Conservation (phyloP, 768 basidiomycete species). For the Lactarius indigo region DNA sequence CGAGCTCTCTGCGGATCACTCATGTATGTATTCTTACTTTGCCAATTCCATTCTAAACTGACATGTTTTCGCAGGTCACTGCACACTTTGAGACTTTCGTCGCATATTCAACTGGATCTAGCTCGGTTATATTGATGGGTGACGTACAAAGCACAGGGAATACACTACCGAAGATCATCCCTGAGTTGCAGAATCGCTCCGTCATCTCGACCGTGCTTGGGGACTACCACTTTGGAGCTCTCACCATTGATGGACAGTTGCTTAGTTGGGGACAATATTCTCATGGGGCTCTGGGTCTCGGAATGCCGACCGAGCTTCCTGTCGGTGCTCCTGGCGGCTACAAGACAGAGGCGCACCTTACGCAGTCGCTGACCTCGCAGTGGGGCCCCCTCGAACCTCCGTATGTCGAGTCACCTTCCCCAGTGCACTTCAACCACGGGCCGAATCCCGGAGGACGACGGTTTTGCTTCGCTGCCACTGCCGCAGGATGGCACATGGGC, state of each 20-base stretch:
- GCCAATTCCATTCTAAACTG: background rate
- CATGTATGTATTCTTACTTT: conserved; percentile 47
- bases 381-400: conserved; percentile 33
- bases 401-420: conserved; percentile 54
- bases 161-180: conserved; percentile 57
- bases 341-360: conserved; percentile 35
- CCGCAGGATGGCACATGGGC: conserved; percentile 90
- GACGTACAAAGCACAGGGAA: conserved; percentile 42
- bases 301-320: conserved; percentile 57
- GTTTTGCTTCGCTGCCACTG: conserved; percentile 79
- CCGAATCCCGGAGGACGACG: conserved; percentile 38
- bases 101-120: conserved; percentile 69
- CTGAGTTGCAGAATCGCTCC: conserved; percentile 67
- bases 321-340: conserved; percentile 62
- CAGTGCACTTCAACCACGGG: conserved; percentile 69
- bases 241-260: conserved; percentile 72
- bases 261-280: conserved; percentile 81
- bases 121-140: conserved; percentile 75
- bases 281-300: conserved; percentile 80
- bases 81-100: conserved; percentile 82
- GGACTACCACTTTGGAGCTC: conserved; percentile 88
- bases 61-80: conserved; percentile 55
- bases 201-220: conserved; percentile 89
- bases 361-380: conserved; percentile 28
- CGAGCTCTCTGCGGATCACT: conserved; percentile 58